Evolutionary conservation across 2,329 filamentous ascomycete genomes (phyloP).

Genomic region (Fusarium begoniae): DNA sequence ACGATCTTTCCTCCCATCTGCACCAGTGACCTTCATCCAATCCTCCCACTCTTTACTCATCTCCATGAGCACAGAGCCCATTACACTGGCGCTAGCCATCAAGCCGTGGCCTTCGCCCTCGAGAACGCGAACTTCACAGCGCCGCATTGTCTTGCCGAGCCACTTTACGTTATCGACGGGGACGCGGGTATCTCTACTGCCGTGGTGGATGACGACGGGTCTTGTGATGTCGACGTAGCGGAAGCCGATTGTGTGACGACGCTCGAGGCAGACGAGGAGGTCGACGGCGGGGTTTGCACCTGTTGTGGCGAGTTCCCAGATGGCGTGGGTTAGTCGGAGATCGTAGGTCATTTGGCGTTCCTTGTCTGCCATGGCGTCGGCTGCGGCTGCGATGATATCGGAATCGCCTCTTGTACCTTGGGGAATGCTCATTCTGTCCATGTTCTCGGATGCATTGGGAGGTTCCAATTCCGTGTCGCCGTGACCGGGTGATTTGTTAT

Average conservation of each 20-base stretch:
- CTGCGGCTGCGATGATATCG: slow-evolving; percentile 59
- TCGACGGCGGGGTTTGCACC: slow-evolving; percentile 95
- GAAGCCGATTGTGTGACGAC: slow-evolving; percentile 91
- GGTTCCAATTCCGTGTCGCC: slow-evolving; percentile 33
- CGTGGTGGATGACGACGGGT: slow-evolving; percentile 92
- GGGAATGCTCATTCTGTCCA: slow-evolving; percentile 56
- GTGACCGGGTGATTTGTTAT: slow-evolving; percentile 41
- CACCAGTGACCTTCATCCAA: slow-evolving; percentile 72
- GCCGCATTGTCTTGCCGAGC: slow-evolving; percentile 92
- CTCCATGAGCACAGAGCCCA: slow-evolving; percentile 94
- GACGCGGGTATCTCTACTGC: slow-evolving; percentile 87
- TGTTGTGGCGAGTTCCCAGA: slow-evolving; percentile 92
- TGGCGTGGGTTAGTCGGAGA: slow-evolving; percentile 85
- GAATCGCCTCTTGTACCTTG: slow-evolving; percentile 40
- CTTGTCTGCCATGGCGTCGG: slow-evolving; percentile 71
- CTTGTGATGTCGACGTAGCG: slow-evolving; percentile 95
- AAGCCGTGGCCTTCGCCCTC: slow-evolving; percentile 93
- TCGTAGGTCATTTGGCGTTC: slow-evolving; percentile 83
- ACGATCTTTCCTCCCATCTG: slow-evolving; percentile 48
- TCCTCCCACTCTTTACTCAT: slow-evolving; percentile 95
- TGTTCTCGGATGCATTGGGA: slow-evolving; percentile 55
- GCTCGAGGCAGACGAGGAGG: slow-evolving; percentile 89
- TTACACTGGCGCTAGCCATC: slow-evolving; percentile 93
- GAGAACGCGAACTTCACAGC: slow-evolving; percentile 89
- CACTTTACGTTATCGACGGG: slow-evolving; percentile 95